Evolutionary conservation across 306 rosid genomes (phyloP), one percentile per base, ranked within the genome.

Genomic region (Fragaria ananassa): DNA sequence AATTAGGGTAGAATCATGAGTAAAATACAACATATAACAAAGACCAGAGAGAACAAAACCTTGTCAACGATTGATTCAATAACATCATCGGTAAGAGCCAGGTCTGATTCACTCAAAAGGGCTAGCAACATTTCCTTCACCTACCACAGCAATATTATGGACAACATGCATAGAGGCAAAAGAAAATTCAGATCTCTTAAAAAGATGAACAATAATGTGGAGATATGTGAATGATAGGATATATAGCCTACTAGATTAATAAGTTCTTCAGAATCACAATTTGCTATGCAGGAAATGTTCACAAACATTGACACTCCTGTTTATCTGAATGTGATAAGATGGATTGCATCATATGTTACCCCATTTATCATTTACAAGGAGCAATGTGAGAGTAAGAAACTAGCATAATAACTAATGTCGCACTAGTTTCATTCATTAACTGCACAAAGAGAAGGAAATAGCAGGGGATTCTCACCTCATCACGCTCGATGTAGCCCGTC

Each of bases 61-160:
- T 88, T 91, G 17, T 88, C 81, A 39, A 91, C 85, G 18, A 87
- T 91, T 72, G 87, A 78, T 76, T 90, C 93, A 34, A 82, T 77
- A 58, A 72, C 62, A 63, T 87, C 96, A n/a, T 88, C 88, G 0
- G 91, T 13, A 44, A 89, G 75, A 7, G 68, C 74, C 60, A 88
- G 72, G 34, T 91, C 85, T 39, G 94, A 86, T 78, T 93, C 98
- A 19, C 53, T 63, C 61, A 80, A 86, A 71, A 86, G 76, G 46
- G 96, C 98, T 71, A 72, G 68, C 10, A 93, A 89, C 98, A 91
- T 93, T 66, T 91, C 88, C 91, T 83, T 91, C 84, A 93, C 78
- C 97, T 93, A 77, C 75, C 70, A 73, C 25, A 56, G 46, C 19
- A 27, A 49, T 31, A 29, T 70, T 49, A 49, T 17, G 44, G 27